Conservation (phyloP, 2,329 filamentous ascomycete genomes). For the Ophiobolus disseminans region DNA sequence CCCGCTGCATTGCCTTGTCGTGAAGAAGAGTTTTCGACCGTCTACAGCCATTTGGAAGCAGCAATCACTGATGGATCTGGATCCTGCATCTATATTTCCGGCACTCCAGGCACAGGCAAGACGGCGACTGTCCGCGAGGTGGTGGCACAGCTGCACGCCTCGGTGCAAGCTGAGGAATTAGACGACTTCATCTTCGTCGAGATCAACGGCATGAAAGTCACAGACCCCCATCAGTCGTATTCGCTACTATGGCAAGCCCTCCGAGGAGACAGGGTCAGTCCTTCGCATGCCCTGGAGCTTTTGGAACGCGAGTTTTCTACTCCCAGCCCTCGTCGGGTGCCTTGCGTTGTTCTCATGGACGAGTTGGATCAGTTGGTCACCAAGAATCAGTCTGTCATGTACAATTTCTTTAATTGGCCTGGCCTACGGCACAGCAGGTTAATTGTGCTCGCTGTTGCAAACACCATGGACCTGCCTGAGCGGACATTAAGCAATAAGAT, state of each 20-base stretch:
- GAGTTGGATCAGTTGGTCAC: slow-evolving; percentile 97
- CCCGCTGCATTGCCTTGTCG: slow-evolving; percentile 88
- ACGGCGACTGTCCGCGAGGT: slow-evolving; percentile 97
- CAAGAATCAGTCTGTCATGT: slow-evolving; percentile 99
- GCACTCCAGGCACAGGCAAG: slow-evolving; percentile 97
- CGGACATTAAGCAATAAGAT: slow-evolving; percentile 98
- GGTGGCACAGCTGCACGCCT: slow-evolving; percentile 84
- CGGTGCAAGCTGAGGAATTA: slow-evolving; percentile 86
- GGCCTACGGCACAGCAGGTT: slow-evolving; percentile 87
- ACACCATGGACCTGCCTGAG: slow-evolving; percentile 98
- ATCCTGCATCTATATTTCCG: slow-evolving; percentile 98
- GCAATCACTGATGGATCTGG: slow-evolving; percentile 94
- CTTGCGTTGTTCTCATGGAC: slow-evolving; percentile 98
- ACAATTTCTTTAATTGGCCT: slow-evolving; percentile 99
- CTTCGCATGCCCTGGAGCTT: slow-evolving; percentile 87
- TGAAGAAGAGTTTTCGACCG: slow-evolving; percentile 87
- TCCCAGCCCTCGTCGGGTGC: slow-evolving; percentile 86
- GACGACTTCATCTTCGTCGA: slow-evolving; percentile 99
- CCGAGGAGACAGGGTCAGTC: slow-evolving; percentile 89
- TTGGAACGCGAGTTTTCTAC: slow-evolving; percentile 92
- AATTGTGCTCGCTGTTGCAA: slow-evolving; percentile 96
- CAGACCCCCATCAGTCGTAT: slow-evolving; percentile 96
- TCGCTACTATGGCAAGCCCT: slow-evolving; percentile 94
- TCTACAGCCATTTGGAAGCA: slow-evolving; percentile 91
- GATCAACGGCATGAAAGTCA: slow-evolving; percentile 99